Evolutionary conservation across 2,329 filamentous ascomycete genomes (phyloP).

Genomic region (Trichophyton equinum): DNA sequence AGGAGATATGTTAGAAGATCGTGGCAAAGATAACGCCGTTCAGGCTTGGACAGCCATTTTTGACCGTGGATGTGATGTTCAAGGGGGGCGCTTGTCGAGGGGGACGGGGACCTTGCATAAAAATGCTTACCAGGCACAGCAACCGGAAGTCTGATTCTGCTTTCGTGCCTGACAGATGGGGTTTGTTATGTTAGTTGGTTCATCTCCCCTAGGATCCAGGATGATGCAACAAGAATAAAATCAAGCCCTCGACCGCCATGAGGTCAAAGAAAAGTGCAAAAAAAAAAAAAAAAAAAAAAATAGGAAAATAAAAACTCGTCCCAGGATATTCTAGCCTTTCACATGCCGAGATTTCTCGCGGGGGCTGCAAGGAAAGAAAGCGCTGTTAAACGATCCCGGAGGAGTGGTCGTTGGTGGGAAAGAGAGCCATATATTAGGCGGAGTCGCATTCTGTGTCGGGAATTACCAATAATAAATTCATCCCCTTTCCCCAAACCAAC

Average conservation of each 20-base stretch:
- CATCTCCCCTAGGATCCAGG: background rate
- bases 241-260: background rate
- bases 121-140: background rate
- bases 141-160: background rate
- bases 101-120: background rate
- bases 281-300: background rate
- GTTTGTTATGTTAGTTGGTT: background rate
- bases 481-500: background rate
- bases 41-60: background rate
- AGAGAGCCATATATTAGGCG: background rate
- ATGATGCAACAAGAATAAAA: background rate
- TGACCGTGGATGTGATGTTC: background rate
- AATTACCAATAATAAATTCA: background rate
- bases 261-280: background rate
- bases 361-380: background rate
- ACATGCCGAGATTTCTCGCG: background rate
- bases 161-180: conserved; percentile 1
- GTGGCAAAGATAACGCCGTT: background rate
- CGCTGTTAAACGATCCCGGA: background rate
- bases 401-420: conserved; percentile 4
- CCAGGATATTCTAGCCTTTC: background rate
- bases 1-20: background rate
- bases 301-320: no score
- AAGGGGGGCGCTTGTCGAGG: background rate
- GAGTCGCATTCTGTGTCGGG: background rate